Conservation (phyloP, 169 alveolate genomes). For the Plasmodium malariae region DNA sequence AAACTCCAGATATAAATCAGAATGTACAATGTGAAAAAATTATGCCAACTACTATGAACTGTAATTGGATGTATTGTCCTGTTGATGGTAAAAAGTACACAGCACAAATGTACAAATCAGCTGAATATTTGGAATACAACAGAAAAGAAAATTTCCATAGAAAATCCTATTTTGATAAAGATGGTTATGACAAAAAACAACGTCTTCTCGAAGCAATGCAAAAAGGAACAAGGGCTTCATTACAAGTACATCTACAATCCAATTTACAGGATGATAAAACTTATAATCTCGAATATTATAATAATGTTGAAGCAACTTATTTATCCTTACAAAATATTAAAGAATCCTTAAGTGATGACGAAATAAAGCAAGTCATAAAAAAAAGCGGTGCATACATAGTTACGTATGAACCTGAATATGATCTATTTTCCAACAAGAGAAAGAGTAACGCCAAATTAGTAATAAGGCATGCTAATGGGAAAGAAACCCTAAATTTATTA, state of each 20-base stretch:
- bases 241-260: slow-evolving; percentile 53
- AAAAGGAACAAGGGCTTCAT: slow-evolving; percentile 45
- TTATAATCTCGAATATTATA: slow-evolving; percentile 5
- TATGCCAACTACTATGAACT: slow-evolving; percentile 55
- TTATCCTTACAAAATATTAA: slow-evolving; percentile 35
- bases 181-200: slow-evolving; percentile 52
- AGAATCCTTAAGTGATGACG: slow-evolving; percentile 61
- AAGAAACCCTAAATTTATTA: slow-evolving; percentile 28
- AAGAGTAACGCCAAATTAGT: slow-evolving; percentile 72
- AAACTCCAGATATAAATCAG: slow-evolving; percentile 62
- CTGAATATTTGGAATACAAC: slow-evolving; percentile 28
- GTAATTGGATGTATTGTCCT: slow-evolving; percentile 67
- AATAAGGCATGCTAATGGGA: slow-evolving; percentile 50
- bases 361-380: slow-evolving; percentile 44
- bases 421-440: slow-evolving; percentile 37
- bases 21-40: slow-evolving; percentile 38
- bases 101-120: background rate
- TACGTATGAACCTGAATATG: slow-evolving; percentile 66
- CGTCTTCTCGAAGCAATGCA: slow-evolving; percentile 56
- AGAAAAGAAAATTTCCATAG: slow-evolving; percentile 56
- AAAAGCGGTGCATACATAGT: slow-evolving; percentile 56
- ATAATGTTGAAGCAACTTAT: slow-evolving; percentile 36
- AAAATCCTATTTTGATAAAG: slow-evolving; percentile 48
- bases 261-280: slow-evolving; percentile 28
- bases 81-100: slow-evolving; percentile 27